These are phyloP conservation scores for Articulospora tetracladia DNA, from an alignment of 495 filamentous ascomycete genomes.

Conservation along the genomic window DNA sequence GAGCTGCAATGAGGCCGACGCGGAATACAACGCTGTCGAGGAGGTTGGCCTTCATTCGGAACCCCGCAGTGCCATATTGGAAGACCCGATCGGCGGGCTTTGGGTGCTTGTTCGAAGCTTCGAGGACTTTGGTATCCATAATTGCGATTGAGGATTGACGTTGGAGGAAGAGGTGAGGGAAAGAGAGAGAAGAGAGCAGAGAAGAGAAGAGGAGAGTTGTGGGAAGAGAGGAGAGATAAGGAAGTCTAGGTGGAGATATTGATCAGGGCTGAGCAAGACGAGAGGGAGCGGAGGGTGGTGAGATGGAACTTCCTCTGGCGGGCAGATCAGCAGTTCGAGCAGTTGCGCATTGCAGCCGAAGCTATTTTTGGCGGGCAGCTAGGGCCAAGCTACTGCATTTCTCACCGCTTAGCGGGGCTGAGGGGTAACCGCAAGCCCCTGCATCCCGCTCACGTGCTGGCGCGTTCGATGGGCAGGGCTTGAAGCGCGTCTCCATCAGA, in stretches of 20 bases:
- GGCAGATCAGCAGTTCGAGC: not conserved
- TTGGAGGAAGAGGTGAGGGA: not conserved
- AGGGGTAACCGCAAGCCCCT: not conserved
- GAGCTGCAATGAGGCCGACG: constrained; percentile 80
- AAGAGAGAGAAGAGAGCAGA: not conserved
- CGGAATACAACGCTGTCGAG: constrained; percentile 91
- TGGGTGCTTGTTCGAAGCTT: constrained; percentile 62
- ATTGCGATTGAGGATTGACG: constrained; percentile 7
- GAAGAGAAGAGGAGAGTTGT: not conserved
- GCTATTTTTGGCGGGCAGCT: not conserved
- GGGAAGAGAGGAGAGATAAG: not conserved
- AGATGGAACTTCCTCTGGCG: not conserved
- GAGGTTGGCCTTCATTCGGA: constrained; percentile 55
- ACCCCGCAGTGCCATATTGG: constrained; percentile 92
- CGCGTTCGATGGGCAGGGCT: not conserved
- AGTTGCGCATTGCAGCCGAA: not conserved
- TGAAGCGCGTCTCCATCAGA: not conserved
- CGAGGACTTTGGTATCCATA: constrained; percentile 42
- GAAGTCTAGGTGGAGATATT: not conserved
- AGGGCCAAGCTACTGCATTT: too few relatives aligned
- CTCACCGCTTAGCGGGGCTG: constrained; percentile 8
- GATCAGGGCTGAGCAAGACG: not conserved
- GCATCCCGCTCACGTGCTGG: not conserved
- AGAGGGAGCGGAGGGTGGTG: not conserved
- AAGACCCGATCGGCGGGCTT: constrained; percentile 67